Evolutionary conservation across 139 green algal species (phyloP).

Genomic region (Marvania coccoides): DNA sequence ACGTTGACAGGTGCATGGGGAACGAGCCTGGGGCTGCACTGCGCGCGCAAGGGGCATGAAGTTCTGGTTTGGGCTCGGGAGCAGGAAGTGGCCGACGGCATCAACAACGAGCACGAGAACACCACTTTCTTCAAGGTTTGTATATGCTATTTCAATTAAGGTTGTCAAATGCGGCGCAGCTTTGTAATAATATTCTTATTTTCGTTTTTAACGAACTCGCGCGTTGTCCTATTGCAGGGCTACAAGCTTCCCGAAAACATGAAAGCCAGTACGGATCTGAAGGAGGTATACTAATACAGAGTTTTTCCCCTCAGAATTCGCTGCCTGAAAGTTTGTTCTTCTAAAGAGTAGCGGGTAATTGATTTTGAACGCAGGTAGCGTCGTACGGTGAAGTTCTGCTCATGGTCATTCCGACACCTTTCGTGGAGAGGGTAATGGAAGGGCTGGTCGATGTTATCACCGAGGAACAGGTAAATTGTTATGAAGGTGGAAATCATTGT

Average conservation of each 20-base stretch:
- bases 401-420: constrained; percentile 75
- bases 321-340: too few species aligned
- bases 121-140: constrained; percentile 43
- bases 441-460: constrained; percentile 10
- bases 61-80: constrained; percentile 60
- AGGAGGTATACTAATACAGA: too few species aligned
- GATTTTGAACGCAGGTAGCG: too few species aligned
- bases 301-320: too few species aligned
- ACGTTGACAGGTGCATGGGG: constrained; percentile 81
- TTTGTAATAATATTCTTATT: neutral
- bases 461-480: constrained; percentile 15
- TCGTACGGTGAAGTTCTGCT: constrained; percentile 55
- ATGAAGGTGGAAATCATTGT: too few species aligned
- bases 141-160: neutral
- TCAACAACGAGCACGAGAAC: constrained; percentile 67
- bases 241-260: constrained; percentile 41
- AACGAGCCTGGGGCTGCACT: constrained; percentile 63
- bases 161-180: neutral
- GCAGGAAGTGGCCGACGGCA: constrained; percentile 43
- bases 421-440: constrained; percentile 49
- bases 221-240: constrained; percentile 35
- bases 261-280: constrained; percentile 38
- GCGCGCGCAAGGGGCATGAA: constrained; percentile 55
- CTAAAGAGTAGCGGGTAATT: too few species aligned
- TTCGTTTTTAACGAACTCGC: neutral